Conservation (phyloP, 1,139 yeast genomes). For the Diutina pseudorugosa region DNA sequence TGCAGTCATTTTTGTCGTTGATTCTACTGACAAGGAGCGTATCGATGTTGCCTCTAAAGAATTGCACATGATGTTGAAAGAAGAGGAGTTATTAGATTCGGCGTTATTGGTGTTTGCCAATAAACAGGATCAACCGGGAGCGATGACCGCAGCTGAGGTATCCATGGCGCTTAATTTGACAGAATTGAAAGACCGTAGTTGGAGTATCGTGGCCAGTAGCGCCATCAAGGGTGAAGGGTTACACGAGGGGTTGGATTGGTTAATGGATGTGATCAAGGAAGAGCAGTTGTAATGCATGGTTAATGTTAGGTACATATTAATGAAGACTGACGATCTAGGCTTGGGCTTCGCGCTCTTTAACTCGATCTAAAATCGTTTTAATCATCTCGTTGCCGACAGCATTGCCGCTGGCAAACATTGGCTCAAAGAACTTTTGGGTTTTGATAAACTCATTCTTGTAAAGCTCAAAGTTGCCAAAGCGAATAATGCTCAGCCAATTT, state of each 20-base stretch:
- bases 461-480: slow-evolving; percentile 61
- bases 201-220: slow-evolving; percentile 96
- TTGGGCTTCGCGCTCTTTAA: slow-evolving; percentile 23
- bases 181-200: slow-evolving; percentile 86
- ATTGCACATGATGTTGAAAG: slow-evolving; percentile 80
- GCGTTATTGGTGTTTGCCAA: slow-evolving; percentile 93
- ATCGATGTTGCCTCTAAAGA: slow-evolving; percentile 81
- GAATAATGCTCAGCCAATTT: slow-evolving; percentile 76
- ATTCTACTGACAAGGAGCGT: slow-evolving; percentile 92
- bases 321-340: not conserved
- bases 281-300: slow-evolving; percentile 47
- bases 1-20: slow-evolving; percentile 93
- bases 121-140: slow-evolving; percentile 95
- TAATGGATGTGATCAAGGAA: slow-evolving; percentile 90
- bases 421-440: slow-evolving; percentile 71
- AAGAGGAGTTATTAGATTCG: slow-evolving; percentile 82
- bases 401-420: slow-evolving; percentile 83
- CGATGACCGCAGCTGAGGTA: slow-evolving; percentile 89
- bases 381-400: slow-evolving; percentile 94
- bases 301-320: not conserved
- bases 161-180: slow-evolving; percentile 77
- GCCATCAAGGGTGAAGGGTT: slow-evolving; percentile 95
- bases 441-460: slow-evolving; percentile 64
- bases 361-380: slow-evolving; percentile 56
- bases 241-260: slow-evolving; percentile 93